Evolutionary conservation across 495 filamentous ascomycete genomes (phyloP).

Genomic region (Aspergillus biplanus): DNA sequence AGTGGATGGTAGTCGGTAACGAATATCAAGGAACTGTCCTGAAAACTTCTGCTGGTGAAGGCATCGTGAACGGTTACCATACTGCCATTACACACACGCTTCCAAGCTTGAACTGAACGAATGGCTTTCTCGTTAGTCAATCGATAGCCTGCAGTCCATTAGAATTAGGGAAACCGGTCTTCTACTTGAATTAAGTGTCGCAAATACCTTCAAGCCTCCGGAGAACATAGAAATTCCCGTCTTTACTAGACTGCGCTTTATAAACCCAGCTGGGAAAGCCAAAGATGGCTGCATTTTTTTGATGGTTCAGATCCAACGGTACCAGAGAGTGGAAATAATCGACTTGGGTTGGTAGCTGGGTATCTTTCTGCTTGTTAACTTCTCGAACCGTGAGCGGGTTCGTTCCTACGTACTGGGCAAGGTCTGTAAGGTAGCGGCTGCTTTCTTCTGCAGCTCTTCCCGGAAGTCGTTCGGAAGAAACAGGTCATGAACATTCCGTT

Average conservation of each 20-base stretch:
- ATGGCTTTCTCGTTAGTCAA: slow-evolving; percentile 89
- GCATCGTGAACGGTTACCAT: slow-evolving; percentile 89
- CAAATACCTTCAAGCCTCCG: slow-evolving; percentile 76
- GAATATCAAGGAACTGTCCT: slow-evolving; percentile 92
- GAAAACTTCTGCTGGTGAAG: slow-evolving; percentile 90
- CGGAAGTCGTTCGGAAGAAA: slow-evolving; percentile 84
- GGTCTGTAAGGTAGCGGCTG: slow-evolving; percentile 80
- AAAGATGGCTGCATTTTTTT: slow-evolving; percentile 75
- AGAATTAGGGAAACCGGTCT: not conserved
- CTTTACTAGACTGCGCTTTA: slow-evolving; percentile 88
- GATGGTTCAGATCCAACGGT: slow-evolving; percentile 80
- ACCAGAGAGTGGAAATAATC: slow-evolving; percentile 91
- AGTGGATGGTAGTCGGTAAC: slow-evolving; percentile 92
- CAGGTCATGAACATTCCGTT: slow-evolving; percentile 83
- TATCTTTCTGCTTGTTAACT: slow-evolving; percentile 48
- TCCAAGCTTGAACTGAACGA: slow-evolving; percentile 86
- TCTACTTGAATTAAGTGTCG: slow-evolving; percentile 24
- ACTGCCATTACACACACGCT: slow-evolving; percentile 76
- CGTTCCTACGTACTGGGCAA: slow-evolving; percentile 69
- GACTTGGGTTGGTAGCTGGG: slow-evolving; percentile 70
- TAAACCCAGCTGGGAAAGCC: slow-evolving; percentile 92
- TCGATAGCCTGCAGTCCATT: slow-evolving; percentile 59
- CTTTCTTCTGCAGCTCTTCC: slow-evolving; percentile 87
- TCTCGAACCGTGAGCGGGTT: not conserved
- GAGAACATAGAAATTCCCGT: slow-evolving; percentile 82